Percentiles rank a stretch among this genome's conserved stretches.
These are phyloP conservation scores for Alternaria panax DNA, from an alignment of 2,329 filamentous ascomycete species.

Conservation along the genomic window DNA sequence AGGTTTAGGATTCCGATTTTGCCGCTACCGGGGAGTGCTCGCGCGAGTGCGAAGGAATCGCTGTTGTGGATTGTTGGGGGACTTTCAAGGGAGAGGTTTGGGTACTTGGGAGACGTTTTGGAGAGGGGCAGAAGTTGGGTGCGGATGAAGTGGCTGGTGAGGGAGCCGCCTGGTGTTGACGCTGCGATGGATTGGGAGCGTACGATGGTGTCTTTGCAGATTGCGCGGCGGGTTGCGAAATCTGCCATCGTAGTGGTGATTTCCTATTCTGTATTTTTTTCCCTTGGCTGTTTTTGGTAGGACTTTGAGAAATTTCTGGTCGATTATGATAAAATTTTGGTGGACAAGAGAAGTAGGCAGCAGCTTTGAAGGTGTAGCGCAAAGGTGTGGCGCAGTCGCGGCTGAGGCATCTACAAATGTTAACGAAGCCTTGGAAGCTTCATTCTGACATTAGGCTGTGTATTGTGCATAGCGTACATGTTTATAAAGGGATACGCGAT, in stretches of 20 bases:
- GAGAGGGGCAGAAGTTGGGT: constrained; percentile 23
- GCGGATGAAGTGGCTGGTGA: constrained; percentile 25
- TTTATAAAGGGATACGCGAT: too few species aligned
- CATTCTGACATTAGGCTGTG: neutral
- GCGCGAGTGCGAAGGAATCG: constrained; percentile 31
- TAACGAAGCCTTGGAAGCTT: neutral
- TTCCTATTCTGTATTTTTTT: neutral
- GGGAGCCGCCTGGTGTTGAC: constrained; percentile 20
- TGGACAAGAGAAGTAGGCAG: neutral
- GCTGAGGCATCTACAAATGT: neutral
- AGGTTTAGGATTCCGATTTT: constrained; percentile 31
- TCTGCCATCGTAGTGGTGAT: constrained; percentile 16
- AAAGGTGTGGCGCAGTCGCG: neutral
- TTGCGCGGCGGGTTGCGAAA: constrained; percentile 25
- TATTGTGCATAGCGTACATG: neutral
- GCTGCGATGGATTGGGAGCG: constrained; percentile 20
- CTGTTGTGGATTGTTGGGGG: constrained; percentile 27
- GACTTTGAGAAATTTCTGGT: neutral
- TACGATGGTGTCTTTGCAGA: constrained; percentile 32
- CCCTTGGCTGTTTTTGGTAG: neutral
- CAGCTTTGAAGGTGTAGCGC: neutral
- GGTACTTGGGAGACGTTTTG: constrained; percentile 4
- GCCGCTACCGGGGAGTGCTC: constrained; percentile 7
- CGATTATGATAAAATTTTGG: neutral
- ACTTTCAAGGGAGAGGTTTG: constrained; percentile 4